Conservation (phyloP, 192 early-diverging fungal genomes). For the Podila epicladia region DNA sequence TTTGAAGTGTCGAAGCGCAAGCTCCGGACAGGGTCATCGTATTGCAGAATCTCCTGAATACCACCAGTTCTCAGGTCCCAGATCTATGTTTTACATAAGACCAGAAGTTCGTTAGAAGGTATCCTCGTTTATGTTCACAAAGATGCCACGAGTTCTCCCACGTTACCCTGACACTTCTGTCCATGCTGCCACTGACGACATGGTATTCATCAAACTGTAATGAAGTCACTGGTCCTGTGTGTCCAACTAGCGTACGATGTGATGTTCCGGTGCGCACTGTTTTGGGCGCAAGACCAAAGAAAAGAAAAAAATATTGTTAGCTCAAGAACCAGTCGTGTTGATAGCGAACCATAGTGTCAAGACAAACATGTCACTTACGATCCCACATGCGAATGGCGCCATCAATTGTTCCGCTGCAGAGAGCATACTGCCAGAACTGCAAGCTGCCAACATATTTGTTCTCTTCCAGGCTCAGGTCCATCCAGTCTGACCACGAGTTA, state of each 20-base stretch:
- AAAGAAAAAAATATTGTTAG: not conserved
- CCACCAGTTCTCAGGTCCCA: conserved; percentile 83
- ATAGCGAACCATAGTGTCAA: too few species aligned
- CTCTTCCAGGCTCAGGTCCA: conserved; percentile 19
- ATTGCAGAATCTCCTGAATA: conserved; percentile 64
- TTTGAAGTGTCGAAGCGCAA: conserved; percentile 64
- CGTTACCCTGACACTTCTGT: conserved; percentile 67
- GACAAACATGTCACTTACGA: conserved; percentile 45
- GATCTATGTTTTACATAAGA: conserved; percentile 45
- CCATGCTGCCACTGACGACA: conserved; percentile 77
- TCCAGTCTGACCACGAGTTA: conserved; percentile 36
- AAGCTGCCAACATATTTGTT: conserved; percentile 73
- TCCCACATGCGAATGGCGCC: conserved; percentile 84
- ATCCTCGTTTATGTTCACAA: not conserved
- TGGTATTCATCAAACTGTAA: conserved; percentile 75
- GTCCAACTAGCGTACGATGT: conserved; percentile 76
- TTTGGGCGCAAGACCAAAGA: not conserved
- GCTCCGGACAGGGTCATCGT: conserved; percentile 62
- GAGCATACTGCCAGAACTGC: conserved; percentile 77
- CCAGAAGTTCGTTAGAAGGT: not conserved
- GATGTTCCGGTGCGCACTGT: conserved; percentile 74
- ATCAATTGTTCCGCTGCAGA: conserved; percentile 80
- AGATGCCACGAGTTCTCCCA: too few species aligned
- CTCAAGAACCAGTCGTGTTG: not conserved
- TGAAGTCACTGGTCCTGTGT: conserved; percentile 67